A percentile compares a stretch with the other conserved stretches of the same genome.
Evolutionary conservation across 106 monocot genomes (phyloP).

Genomic region (Apostasia shenzhenica): DNA sequence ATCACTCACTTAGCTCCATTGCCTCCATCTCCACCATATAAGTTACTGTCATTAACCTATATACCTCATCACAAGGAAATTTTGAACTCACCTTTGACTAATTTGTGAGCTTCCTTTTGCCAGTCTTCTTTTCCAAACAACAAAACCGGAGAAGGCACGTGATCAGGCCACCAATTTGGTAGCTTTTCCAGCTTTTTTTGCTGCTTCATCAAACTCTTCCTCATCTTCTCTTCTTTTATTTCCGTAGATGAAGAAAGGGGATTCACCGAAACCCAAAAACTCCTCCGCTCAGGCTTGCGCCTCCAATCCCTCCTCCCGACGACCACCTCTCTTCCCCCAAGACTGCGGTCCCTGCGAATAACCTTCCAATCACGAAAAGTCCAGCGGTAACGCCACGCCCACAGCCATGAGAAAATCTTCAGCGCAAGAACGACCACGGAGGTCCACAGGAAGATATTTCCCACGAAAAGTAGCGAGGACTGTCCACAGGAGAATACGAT

Average conservation of each 20-base stretch:
- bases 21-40: no score
- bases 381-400: slow-evolving; percentile 16
- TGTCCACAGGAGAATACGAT: slow-evolving; percentile 66
- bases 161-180: slow-evolving; percentile 77
- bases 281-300: slow-evolving; percentile 8
- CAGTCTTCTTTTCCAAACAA: slow-evolving; percentile 21
- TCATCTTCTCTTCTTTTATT: slow-evolving; percentile 3
- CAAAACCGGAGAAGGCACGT: slow-evolving; percentile 1
- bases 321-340: slow-evolving; percentile 83
- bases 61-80: no score
- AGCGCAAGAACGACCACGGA: slow-evolving; percentile 20
- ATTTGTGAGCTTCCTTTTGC: slow-evolving; percentile 50
- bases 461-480: slow-evolving; percentile 51
- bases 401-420: slow-evolving; percentile 21
- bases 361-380: slow-evolving; percentile 16
- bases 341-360: slow-evolving; percentile 72
- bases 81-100: slow-evolving; percentile 62
- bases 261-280: slow-evolving; percentile 16
- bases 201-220: slow-evolving; percentile 4
- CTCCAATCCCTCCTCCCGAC: slow-evolving; percentile 35
- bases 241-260: slow-evolving; percentile 24
- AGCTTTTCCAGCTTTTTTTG: slow-evolving; percentile 23
- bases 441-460: slow-evolving; percentile 32
- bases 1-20: no score
- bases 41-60: no score